Evolutionary conservation across 495 filamentous ascomycete species (phyloP), one percentile per base, ranked within the genome.

Genomic region (Immersiella caudata): DNA sequence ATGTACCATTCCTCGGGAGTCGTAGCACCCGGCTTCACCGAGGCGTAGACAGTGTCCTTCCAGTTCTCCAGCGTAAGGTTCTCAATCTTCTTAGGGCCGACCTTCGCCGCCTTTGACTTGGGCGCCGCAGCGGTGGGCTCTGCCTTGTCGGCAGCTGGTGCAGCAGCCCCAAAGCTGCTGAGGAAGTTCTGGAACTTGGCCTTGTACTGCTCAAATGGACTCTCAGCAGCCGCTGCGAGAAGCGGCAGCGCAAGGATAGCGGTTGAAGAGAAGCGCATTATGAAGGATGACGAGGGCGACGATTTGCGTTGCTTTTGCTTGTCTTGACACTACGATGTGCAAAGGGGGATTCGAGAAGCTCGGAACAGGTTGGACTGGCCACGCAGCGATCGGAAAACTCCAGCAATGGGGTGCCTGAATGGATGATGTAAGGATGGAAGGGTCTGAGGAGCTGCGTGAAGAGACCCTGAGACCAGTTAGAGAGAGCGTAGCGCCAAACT

Each of bases 1-100:
- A 97, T 81, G 80, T 90, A 87, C 91, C 90, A 97, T 76, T 94
- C 90, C 77, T 91, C 87, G 2, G 90, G 85, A 24, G 73, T 79
- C 26, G 80, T 82, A 58, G 82, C 80, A 6, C 73, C 80, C 16
- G 87, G 76, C 62, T 84, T 79, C 9, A 89, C 84, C 9, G 90
- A 88, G 24, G 79, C 83, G 67, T 93, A 86, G 63, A 92, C 77
- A 16, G 84, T 83, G 9, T 82, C 73, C 70, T 90, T 85, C 89
- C 91, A 95, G 86, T 92, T 91, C 55, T 85, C 76, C 67, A 90
- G 80, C 46, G 87, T 91, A 68, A 97, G 77, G 68, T 90, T 85
- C 61, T 79, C 76, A 71, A 89, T 68, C 25, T 76, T 75, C 76
- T 84, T 75, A 72, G 80, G 60, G 46, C 76, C 75, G 22, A 82